Conservation (phyloP, 2,329 filamentous ascomycete species). For the Colletotrichum liaoningense region DNA sequence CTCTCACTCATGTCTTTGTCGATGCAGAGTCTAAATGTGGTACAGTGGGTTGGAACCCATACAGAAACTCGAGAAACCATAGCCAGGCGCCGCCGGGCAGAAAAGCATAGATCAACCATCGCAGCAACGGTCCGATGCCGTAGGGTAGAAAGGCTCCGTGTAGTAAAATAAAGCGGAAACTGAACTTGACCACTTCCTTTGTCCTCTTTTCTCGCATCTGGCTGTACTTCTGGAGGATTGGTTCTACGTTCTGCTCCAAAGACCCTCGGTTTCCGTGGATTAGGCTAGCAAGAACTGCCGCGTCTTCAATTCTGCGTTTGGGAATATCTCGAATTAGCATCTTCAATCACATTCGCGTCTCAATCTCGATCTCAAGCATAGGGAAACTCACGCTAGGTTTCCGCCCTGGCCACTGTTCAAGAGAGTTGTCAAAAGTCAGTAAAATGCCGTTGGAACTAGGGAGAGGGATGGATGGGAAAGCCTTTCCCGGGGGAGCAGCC, state of each 20-base stretch:
- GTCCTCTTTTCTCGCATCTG: conserved; percentile 29
- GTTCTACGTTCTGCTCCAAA: background rate
- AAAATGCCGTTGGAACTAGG: background rate
- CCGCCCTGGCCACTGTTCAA: background rate
- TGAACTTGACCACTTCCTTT: conserved; percentile 35
- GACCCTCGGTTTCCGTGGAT: background rate
- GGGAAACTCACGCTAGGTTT: background rate
- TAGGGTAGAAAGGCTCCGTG: conserved; percentile 12
- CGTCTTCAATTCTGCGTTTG: background rate
- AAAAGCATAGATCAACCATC: conserved; percentile 35
- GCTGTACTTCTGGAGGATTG: conserved; percentile 20
- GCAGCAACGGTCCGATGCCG: conserved; percentile 30
- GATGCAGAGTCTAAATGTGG: background rate
- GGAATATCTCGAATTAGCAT: background rate
- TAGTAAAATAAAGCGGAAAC: conserved; percentile 33
- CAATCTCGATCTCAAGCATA: background rate
- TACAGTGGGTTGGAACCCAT: conserved; percentile 35
- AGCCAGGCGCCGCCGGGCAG: conserved; percentile 35
- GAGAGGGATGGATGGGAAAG: background rate
- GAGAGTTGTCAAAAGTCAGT: background rate
- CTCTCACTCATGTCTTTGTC: background rate
- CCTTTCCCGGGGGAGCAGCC: background rate
- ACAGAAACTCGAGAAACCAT: conserved; percentile 36
- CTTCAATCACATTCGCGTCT: background rate
- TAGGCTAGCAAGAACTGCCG: background rate